phyloP scores from a whole-genome alignment of 2,329 filamentous ascomycete genomes.

The Aspergillus neotritici region DNA sequence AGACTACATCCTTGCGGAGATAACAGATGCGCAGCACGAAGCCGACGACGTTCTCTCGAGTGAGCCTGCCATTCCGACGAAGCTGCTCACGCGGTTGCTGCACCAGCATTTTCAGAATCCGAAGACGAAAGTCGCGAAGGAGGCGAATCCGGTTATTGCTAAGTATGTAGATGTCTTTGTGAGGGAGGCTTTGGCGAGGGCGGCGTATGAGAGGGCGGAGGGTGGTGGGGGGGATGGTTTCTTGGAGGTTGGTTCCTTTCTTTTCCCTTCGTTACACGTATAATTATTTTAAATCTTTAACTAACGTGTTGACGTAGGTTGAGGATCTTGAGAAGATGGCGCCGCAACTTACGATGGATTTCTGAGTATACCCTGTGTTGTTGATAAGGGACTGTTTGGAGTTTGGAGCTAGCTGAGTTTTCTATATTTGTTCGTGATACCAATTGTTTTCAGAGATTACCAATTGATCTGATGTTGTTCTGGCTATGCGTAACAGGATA shows the following conservation, averaged over 20 bases:
- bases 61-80: constrained; percentile 57
- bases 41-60: constrained; percentile 27
- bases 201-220: constrained; percentile 61
- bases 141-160: constrained; percentile 69
- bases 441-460: constrained; percentile 2
- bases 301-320: constrained; percentile 47
- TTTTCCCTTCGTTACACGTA: constrained; percentile 2
- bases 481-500: no score
- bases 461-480: background rate
- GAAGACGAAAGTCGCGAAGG: constrained; percentile 66
- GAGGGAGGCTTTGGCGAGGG: constrained; percentile 76
- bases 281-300: constrained; percentile 8
- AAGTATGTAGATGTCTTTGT: constrained; percentile 92
- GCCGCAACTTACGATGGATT: constrained; percentile 78
- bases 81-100: constrained; percentile 69
- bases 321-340: constrained; percentile 86
- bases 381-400: background rate
- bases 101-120: constrained; percentile 71
- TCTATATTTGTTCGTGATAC: constrained; percentile 20
- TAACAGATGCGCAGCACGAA: constrained; percentile 24
- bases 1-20: constrained; percentile 46
- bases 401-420: constrained; percentile 6
- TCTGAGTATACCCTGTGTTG: constrained; percentile 43
- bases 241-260: constrained; percentile 57
- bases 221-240: constrained; percentile 50